Base-by-base conservation (phyloP, 805 yeast species). In the Candida michaelii region DNA sequence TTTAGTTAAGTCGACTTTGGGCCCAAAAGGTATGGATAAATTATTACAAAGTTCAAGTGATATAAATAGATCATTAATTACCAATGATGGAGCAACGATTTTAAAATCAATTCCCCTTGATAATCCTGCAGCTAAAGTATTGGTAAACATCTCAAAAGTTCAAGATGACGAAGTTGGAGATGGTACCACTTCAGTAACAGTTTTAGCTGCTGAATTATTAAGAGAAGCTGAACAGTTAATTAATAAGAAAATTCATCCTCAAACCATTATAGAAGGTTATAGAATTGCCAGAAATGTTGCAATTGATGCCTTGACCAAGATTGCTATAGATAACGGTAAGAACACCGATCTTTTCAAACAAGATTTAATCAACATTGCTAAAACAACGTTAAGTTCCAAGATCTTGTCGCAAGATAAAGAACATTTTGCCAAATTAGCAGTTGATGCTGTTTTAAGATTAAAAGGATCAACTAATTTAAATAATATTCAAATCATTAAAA, bases 21-120 rank as follows among this genome's bases (percentile, higher is more conserved):
- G 99, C 12, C 99, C 99, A 48, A 91, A 93, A 61, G 99, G 99
- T 49, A 91, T 93, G 98, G 99, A 93, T 65, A 93, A 93, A 63
- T 72, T 93, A 49, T 72, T 93, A 48, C 96, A 89, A 58, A 83
- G 95, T 51, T 86, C 96, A 14, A 76, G 89, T 4, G 79, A 93
- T 32, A 55, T 62, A 39, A 88, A 87, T 36, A 74, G 74, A 42
- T 75, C 93, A 2, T 59, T 90, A 58, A 90, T 93, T 29, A 93
- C 99, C 37, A 93, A 93, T 63, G 99, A 93, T 70, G 99, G 99
- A 48, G 99, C 99, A 39, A 93, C 99, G 2, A 93, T 93, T 50
- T 71, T 93, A 51, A 89, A 90, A 58, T 77, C 95, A 1, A 91
- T 93, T 55, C 97, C 98, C 12, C 79, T 93, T 52, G 97, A 90